Evolutionary conservation across 176 grass and related monocot species (phyloP).

Genomic region (Puccinellia tenuiflora): DNA sequence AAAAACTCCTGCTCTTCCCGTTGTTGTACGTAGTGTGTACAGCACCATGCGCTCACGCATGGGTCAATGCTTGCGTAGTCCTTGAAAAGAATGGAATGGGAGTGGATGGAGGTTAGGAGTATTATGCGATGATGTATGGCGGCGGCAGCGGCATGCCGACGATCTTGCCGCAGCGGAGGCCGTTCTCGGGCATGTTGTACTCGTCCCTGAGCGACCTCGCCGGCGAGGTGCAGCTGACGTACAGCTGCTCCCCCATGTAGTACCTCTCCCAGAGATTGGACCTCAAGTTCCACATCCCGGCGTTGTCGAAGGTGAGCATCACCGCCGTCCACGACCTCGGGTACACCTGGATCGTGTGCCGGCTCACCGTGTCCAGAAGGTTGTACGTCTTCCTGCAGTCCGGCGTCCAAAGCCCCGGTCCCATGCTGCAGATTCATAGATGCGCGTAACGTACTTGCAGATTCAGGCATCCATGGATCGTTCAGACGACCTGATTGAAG

Average conservation of each 20-base stretch:
- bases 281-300: constrained; percentile 92
- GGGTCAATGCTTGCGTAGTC: neutral
- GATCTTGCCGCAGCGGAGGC: constrained; percentile 64
- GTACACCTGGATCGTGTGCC: constrained; percentile 93
- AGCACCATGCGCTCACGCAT: constrained; percentile 9
- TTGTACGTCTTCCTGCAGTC: constrained; percentile 56
- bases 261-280: constrained; percentile 71
- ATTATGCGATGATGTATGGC: constrained; percentile 42
- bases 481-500: too few relatives aligned
- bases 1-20: neutral
- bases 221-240: constrained; percentile 72
- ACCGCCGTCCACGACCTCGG: constrained; percentile 91
- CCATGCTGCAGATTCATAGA: constrained; percentile 47
- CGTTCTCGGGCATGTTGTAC: constrained; percentile 67
- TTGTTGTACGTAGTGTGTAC: constrained; percentile 3
- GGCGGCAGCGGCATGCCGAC: constrained; percentile 63
- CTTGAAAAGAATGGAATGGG: neutral
- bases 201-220: constrained; percentile 81
- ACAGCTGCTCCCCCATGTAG: constrained; percentile 79
- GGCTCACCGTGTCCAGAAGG: constrained; percentile 85
- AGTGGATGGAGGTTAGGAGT: neutral
- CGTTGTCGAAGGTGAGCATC: constrained; percentile 92
- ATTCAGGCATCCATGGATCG: neutral
- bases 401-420: constrained; percentile 57
- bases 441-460: neutral